Evolutionary conservation across 768 basidiomycete species (phyloP).

Genomic region (Tulasnella sp.): DNA sequence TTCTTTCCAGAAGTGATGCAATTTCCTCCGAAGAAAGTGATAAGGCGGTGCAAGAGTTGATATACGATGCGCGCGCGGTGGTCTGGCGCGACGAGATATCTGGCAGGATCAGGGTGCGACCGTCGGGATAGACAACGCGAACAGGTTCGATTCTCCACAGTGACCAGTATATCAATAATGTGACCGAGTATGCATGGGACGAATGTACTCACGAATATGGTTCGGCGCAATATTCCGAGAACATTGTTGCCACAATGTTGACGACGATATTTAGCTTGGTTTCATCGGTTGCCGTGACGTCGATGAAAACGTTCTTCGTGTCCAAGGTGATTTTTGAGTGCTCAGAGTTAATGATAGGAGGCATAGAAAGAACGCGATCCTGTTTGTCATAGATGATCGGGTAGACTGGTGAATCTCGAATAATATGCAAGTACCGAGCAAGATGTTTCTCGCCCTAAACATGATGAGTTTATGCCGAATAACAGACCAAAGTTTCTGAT

Average conservation of each 20-base stretch:
- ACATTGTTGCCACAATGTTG: constrained; percentile 95
- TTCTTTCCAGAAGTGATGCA: constrained; percentile 68
- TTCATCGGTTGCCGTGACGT: constrained; percentile 93
- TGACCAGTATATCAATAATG: neutral
- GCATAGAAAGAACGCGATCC: constrained; percentile 89
- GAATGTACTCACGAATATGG: constrained; percentile 74
- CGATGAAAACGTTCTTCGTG: constrained; percentile 92
- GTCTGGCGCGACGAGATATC: constrained; percentile 70
- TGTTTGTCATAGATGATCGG: constrained; percentile 94
- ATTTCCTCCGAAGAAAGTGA: constrained; percentile 62
- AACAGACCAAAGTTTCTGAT: too few relatives aligned
- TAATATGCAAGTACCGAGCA: constrained; percentile 82
- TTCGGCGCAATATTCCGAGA: constrained; percentile 89
- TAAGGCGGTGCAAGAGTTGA: constrained; percentile 94
- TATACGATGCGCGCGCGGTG: constrained; percentile 77
- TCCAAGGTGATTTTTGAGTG: constrained; percentile 95
- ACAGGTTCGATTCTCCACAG: constrained; percentile 82
- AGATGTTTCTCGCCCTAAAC: constrained; percentile 86
- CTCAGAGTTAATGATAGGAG: constrained; percentile 96
- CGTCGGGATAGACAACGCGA: constrained; percentile 74
- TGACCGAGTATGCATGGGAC: neutral
- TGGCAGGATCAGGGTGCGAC: constrained; percentile 70
- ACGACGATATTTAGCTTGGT: constrained; percentile 95
- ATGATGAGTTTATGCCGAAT: neutral
- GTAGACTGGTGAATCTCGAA: constrained; percentile 91